Base-by-base conservation (phyloP, 2,329 filamentous ascomycete genomes). In the Fusarium albosuccineum region DNA sequence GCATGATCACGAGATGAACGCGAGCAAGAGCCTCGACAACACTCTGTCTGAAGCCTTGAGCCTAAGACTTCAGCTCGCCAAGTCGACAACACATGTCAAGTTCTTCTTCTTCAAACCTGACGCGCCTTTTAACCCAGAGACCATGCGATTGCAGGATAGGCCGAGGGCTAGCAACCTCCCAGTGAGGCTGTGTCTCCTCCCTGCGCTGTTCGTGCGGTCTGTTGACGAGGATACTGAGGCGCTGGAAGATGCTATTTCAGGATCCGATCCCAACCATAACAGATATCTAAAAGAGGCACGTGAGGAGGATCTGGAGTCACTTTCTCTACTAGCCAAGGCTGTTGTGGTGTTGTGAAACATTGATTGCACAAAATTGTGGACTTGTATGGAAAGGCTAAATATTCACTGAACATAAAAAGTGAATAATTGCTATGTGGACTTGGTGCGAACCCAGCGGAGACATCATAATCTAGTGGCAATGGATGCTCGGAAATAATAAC, bases 151-250 rank as follows among this genome's bases (percentile, higher is more conserved):
- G 2, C 50, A 50, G 5, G 3, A 1, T 1, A 46, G 26, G 2
- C 39, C 53, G 0, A 36, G 34, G 1, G 9, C 4, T 8, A 8
- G 33, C 1, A 17, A 8, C 5, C 13, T 6, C 14, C 22, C 0
- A 4, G 42, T 64, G 13, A 60, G 27, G 13, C 34, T 4, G 0
- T 60, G 62, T 14, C 6, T 60, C 1, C 14, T 64, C 17, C 60
- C 62, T 4, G 44, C 33, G 10, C 40, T 65, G 2, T 50, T 64
- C 1, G 3, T n/a, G 10, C 8, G 27, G 29, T 39, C 22, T 22
- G 22, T 22, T 22, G 22, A 22, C 0, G n/a, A 5, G 4, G 45
- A 41, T 9, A 14, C 17, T 14, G 26, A 26, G 1, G 57, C 52
- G 10, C 5, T 50, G 4, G 1, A 33, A 10, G 62, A 39, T 7